Evolutionary conservation across 768 basidiomycete genomes (phyloP).

Genomic region (Suillus paluster): DNA sequence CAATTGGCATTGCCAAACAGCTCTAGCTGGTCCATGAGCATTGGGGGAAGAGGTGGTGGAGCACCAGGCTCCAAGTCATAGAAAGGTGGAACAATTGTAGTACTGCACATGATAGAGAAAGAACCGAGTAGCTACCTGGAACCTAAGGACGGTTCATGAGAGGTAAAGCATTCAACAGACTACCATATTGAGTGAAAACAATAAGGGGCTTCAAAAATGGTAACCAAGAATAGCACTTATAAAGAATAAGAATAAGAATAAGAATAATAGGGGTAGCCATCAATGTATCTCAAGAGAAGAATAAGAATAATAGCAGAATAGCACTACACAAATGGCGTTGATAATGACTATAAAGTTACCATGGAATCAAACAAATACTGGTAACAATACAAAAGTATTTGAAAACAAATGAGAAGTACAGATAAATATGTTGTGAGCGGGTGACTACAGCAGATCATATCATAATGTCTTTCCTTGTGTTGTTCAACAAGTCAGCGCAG

Average conservation of each 20-base stretch:
- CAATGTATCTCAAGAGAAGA: no score
- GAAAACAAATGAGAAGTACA: not conserved
- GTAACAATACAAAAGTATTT: not conserved
- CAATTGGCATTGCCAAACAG: not conserved
- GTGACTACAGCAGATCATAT: not conserved
- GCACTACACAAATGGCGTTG: no score
- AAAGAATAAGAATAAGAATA: no score
- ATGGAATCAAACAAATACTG: not conserved
- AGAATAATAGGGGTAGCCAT: no score
- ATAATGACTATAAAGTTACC: not conserved
- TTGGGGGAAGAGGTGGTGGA: not conserved
- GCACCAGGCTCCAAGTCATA: not conserved
- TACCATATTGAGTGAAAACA: not conserved
- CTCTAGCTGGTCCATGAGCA: conserved; percentile 11
- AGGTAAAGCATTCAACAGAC: conserved; percentile 1
- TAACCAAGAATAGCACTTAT: not conserved
- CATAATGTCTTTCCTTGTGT: not conserved
- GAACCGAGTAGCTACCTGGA: not conserved
- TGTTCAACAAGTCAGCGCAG: not conserved
- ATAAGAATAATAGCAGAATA: no score
- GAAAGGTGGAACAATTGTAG: conserved; percentile 10
- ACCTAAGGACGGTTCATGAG: not conserved
- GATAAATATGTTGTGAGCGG: not conserved
- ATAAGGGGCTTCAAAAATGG: not conserved
- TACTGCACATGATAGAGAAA: conserved; percentile 2